phyloP scores from a whole-genome alignment of 202 grass and related monocot genomes.

The Saccharum hybrid region DNA sequence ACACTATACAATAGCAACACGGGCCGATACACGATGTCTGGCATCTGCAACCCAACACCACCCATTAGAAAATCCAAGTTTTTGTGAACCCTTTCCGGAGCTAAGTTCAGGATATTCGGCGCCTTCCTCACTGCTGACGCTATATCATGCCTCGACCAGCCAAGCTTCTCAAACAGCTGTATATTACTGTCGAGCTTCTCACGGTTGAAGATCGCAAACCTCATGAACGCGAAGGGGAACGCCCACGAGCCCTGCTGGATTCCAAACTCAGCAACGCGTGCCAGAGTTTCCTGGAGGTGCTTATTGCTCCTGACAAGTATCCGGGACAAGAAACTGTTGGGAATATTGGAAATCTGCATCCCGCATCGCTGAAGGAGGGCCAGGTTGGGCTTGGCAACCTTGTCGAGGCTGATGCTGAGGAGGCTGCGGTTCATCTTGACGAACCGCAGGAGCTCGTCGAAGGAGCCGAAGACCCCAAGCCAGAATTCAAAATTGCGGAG shows the following conservation, averaged over 20 bases:
- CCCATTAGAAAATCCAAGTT: conserved; percentile 40
- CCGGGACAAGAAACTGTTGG: neutral
- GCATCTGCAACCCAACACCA: conserved; percentile 39
- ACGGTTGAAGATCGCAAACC: conserved; percentile 7
- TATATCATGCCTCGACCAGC: conserved; percentile 48
- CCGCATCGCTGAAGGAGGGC: conserved; percentile 47
- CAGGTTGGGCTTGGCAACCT: conserved; percentile 49
- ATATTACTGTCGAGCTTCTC: conserved; percentile 46
- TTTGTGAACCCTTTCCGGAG: conserved; percentile 16
- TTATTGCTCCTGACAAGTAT: conserved; percentile 25
- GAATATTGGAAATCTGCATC: conserved; percentile 32
- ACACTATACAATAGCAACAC: neutral
- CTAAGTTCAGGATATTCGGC: conserved; percentile 13
- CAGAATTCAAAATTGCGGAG: conserved; percentile 3
- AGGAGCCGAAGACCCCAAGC: conserved; percentile 28
- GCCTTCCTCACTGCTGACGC: neutral
- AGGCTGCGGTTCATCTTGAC: neutral
- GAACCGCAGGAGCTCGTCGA: conserved; percentile 14
- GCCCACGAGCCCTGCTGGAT: conserved; percentile 15
- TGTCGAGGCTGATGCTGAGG: conserved; percentile 41
- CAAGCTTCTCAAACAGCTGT: conserved; percentile 36
- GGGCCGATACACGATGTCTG: conserved; percentile 39
- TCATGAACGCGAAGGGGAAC: conserved; percentile 37
- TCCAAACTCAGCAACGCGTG: conserved; percentile 31
- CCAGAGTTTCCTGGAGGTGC: conserved; percentile 37